Base-by-base conservation (phyloP, 1,139 yeast genomes). In the Pichiaceae sp. region DNA sequence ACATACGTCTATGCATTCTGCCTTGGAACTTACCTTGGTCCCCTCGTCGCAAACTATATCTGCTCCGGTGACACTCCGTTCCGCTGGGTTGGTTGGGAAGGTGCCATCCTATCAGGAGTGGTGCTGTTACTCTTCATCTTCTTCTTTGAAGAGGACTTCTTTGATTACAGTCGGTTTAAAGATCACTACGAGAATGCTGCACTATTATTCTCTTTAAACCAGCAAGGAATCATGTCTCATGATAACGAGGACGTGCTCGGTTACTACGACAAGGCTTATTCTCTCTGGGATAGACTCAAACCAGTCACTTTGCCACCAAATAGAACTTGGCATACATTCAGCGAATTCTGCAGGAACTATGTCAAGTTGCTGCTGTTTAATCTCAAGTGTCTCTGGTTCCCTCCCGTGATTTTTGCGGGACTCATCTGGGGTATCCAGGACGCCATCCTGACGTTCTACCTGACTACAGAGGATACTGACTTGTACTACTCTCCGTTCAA, bases 131-230 rank as follows among this genome's bases (percentile, higher is more conserved):
- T 79, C 14, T 59, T 78, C 33, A 37, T 78, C 4, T 69, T 83
- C 42, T 62, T 69, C 9, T 69, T 84, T 43, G 94, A 85, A 54
- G 94, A 85, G 52, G 80, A 93, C 2, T 71, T 68, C 29, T 84
- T 82, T 48, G 86, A 83, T 49, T 69, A 93, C 48, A 50, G 65
- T n/a, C 54, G 53, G 31, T 68, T 62, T 38, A 48, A 51, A 28
- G 38, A 56, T 31, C 81, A 76, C 40, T 56, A 58, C 32, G 58
- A 59, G 9, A 50, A 50, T 31, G 15, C 46, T 1, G 29, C 44
- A 6, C 32, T 52, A 11, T 46, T 45, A 31, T 35, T 39, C 17
- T 46, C 53, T 25, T 39, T 52, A 21, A 21, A 44, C 18, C 46
- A 46, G 30, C 44, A 44, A 24, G 55, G 54, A 4, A 38, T 52